Conservation (phyloP, 2,329 filamentous ascomycete genomes). For the Coniochaeta sp. region DNA sequence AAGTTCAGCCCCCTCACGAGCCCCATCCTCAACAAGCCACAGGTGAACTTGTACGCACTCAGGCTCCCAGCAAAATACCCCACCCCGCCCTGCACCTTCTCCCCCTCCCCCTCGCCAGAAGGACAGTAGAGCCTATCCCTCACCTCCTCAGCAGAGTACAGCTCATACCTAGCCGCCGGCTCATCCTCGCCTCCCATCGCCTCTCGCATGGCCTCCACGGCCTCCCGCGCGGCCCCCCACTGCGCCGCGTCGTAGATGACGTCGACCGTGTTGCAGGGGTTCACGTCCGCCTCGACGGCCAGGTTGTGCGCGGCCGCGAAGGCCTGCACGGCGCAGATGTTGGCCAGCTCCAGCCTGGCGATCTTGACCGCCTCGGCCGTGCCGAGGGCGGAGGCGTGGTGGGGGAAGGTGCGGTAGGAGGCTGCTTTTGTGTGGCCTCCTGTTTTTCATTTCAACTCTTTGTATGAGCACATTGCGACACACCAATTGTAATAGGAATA, state of each 20-base stretch:
- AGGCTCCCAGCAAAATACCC: conserved; percentile 36
- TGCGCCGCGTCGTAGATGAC: conserved; percentile 43
- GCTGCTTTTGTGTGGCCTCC: conserved; percentile 35
- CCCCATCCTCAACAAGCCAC: conserved; percentile 35
- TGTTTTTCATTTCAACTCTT: conserved; percentile 10
- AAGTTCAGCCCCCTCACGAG: conserved; percentile 37
- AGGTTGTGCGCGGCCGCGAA: conserved; percentile 36
- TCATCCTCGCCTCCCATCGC: conserved; percentile 28
- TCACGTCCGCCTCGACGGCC: conserved; percentile 39
- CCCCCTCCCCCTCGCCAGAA: conserved; percentile 13
- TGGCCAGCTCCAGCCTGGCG: conserved; percentile 42
- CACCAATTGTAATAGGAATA: too few species aligned
- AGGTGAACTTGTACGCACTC: conserved; percentile 28
- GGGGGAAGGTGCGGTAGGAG: conserved; percentile 39
- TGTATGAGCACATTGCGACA: too few species aligned
- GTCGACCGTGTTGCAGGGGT: conserved; percentile 46
- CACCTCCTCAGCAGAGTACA: conserved; percentile 34
- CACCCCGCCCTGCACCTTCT: conserved; percentile 35
- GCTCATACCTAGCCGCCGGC: conserved; percentile 32
- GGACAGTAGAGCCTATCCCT: conserved; percentile 28
- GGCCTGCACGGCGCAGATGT: conserved; percentile 45
- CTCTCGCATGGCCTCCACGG: conserved; percentile 35
- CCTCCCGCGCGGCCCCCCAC: conserved; percentile 27
- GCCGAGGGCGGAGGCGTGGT: conserved; percentile 36
- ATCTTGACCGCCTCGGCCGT: conserved; percentile 40